Evolutionary conservation across 2,329 filamentous ascomycete genomes (phyloP).

Genomic region (Pseudocercospora fuligena): DNA sequence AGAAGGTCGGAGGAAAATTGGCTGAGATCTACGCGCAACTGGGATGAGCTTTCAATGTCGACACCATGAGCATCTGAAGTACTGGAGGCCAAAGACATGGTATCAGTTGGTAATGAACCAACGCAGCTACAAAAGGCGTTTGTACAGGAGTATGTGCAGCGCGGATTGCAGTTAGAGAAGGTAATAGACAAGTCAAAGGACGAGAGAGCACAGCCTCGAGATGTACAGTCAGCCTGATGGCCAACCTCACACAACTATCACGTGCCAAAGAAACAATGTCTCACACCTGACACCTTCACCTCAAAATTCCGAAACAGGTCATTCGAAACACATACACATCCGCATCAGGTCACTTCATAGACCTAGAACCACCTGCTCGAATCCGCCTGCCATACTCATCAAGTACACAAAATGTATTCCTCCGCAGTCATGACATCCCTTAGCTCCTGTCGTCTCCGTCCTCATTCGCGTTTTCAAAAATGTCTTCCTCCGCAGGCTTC

Average conservation of each 20-base stretch:
- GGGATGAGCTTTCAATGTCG: background rate
- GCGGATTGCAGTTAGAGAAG: too few species aligned
- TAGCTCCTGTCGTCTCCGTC: background rate
- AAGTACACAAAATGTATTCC: background rate
- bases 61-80: background rate
- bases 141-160: background rate
- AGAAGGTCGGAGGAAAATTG: background rate
- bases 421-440: background rate
- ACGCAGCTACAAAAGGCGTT: too few species aligned
- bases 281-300: background rate
- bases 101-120: too few species aligned
- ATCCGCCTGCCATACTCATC: background rate
- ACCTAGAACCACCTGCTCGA: background rate
- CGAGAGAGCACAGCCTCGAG: background rate
- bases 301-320: background rate
- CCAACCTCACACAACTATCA: background rate
- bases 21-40: background rate
- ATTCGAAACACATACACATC: slow-evolving; percentile 2
- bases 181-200: too few species aligned
- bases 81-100: background rate
- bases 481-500: slow-evolving; percentile 4
- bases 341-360: slow-evolving; percentile 5
- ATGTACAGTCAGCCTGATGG: background rate
- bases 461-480: background rate
- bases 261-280: background rate